phyloP scores from a whole-genome alignment of 176 grass and related monocot species.

The Aegilops bicornis region DNA sequence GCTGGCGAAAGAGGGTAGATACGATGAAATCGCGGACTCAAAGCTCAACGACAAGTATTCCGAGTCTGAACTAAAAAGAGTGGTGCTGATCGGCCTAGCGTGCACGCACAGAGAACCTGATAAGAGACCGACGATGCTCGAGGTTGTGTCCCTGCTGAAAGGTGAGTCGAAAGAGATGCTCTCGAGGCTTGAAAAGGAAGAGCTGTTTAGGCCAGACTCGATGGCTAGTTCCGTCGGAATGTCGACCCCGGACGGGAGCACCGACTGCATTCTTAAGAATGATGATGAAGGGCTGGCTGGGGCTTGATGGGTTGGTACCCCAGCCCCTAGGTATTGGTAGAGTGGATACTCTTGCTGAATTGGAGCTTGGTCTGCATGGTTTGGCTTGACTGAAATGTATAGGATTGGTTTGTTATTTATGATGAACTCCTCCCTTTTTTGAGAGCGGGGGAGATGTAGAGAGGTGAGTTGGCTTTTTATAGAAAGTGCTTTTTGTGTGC shows the following conservation, averaged over 20 bases:
- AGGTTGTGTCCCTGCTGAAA: constrained; percentile 61
- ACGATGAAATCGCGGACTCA: constrained; percentile 68
- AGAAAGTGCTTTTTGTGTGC: constrained; percentile 45
- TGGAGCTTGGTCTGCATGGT: constrained; percentile 34
- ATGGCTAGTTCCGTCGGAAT: constrained; percentile 37
- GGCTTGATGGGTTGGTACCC: constrained; percentile 10
- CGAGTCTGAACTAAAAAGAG: constrained; percentile 65
- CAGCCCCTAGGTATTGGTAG: constrained; percentile 2
- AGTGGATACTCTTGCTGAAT: neutral
- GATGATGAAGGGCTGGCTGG: constrained; percentile 9
- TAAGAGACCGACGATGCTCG: constrained; percentile 63
- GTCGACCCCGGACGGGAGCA: constrained; percentile 41
- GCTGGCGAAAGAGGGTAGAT: constrained; percentile 59
- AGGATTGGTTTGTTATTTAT: constrained; percentile 21
- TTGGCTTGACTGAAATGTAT: constrained; percentile 45
- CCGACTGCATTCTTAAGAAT: constrained; percentile 26
- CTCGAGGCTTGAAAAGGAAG: constrained; percentile 49
- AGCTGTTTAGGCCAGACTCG: constrained; percentile 54
- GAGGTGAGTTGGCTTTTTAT: constrained; percentile 26
- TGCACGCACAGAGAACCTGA: constrained; percentile 66
- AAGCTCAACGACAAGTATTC: constrained; percentile 72
- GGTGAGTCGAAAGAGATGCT: constrained; percentile 71
- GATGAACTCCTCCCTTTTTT: neutral
- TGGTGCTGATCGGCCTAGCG: constrained; percentile 61
- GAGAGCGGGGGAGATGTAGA: constrained; percentile 18